Conservation (phyloP, 768 basidiomycete genomes). For the Leucocoprinus birnbaumii region DNA sequence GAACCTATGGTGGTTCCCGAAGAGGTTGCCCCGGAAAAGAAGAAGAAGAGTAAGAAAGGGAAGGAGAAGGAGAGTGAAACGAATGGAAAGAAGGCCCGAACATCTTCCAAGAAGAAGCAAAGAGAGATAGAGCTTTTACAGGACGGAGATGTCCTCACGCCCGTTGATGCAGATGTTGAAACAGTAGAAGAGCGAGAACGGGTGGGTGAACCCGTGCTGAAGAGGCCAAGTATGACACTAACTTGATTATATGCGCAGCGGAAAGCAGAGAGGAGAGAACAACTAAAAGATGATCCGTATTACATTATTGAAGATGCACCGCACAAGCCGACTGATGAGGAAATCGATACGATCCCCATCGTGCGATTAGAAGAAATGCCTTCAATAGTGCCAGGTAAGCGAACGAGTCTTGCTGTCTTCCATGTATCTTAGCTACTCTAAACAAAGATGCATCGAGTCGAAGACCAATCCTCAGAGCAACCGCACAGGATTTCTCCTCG, state of each 20-base stretch:
- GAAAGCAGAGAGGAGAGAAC: slow-evolving; percentile 71
- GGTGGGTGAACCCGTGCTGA: slow-evolving; percentile 39
- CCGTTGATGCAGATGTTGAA: slow-evolving; percentile 38
- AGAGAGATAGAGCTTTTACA: slow-evolving; percentile 18
- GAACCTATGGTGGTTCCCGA: slow-evolving; percentile 30
- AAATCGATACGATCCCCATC: slow-evolving; percentile 91
- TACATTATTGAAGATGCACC: slow-evolving; percentile 73
- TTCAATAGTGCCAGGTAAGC: slow-evolving; percentile 34
- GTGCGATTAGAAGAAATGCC: slow-evolving; percentile 78
- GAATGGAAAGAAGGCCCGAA: slow-evolving; percentile 21
- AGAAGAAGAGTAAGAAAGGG: slow-evolving; percentile 50
- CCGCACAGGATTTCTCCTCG: slow-evolving; percentile 32
- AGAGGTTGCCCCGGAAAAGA: slow-evolving; percentile 45
- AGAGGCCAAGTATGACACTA: neutral
- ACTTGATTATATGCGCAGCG: slow-evolving; percentile 48
- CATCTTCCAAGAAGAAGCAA: slow-evolving; percentile 27
- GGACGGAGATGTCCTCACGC: slow-evolving; percentile 29
- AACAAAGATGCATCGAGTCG: slow-evolving; percentile 19
- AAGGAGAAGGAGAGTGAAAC: slow-evolving; percentile 29
- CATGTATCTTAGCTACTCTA: neutral
- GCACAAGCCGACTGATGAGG: slow-evolving; percentile 38
- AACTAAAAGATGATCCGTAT: slow-evolving; percentile 85
- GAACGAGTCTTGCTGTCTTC: no score
- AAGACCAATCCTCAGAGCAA: slow-evolving; percentile 40
- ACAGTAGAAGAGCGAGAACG: slow-evolving; percentile 63